Evolutionary conservation across 768 basidiomycete genomes (phyloP).

Genomic region (Amanita phalloides): DNA sequence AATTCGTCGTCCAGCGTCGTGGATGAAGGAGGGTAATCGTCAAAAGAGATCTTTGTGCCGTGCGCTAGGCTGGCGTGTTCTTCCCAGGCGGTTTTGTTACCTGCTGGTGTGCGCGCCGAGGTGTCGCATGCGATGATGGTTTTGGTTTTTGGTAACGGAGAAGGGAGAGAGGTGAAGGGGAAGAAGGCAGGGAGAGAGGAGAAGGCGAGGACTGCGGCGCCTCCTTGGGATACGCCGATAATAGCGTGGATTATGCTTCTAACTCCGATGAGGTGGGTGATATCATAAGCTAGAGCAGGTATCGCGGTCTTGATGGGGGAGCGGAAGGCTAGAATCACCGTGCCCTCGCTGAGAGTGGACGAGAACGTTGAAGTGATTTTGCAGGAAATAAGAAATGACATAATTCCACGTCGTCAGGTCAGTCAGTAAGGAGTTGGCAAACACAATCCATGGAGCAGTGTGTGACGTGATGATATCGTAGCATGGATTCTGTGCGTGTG

Average conservation of each 20-base stretch:
- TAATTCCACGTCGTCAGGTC: constrained; percentile 36
- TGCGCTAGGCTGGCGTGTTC: constrained; percentile 28
- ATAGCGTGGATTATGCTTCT: constrained; percentile 29
- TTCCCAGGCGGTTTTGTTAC: constrained; percentile 40
- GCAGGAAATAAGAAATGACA: constrained; percentile 29
- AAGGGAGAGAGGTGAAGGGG: constrained; percentile 1
- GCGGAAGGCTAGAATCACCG: constrained; percentile 29
- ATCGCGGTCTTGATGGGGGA: constrained; percentile 23
- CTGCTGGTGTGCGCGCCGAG: constrained; percentile 28
- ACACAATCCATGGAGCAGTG: constrained; percentile 38
- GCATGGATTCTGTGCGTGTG: constrained; percentile 31
- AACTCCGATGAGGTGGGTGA: constrained; percentile 26
- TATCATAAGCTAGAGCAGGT: constrained; percentile 33
- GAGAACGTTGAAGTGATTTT: constrained; percentile 28
- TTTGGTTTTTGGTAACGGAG: constrained; percentile 14
- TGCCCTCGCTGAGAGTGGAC: constrained; percentile 44
- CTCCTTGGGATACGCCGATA: constrained; percentile 46
- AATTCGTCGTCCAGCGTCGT: constrained; percentile 8
- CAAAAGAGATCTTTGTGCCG: constrained; percentile 9
- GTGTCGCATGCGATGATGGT: constrained; percentile 42
- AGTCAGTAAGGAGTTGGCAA: constrained; percentile 41
- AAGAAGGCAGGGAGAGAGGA: constrained; percentile 23
- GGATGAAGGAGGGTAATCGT: constrained; percentile 1
- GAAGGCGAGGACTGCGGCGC: constrained; percentile 38
- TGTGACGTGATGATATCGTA: constrained; percentile 25